Evolutionary conservation across 768 basidiomycete genomes (phyloP), one percentile per base, ranked within the genome.

Genomic region (Russula dissimulans): DNA sequence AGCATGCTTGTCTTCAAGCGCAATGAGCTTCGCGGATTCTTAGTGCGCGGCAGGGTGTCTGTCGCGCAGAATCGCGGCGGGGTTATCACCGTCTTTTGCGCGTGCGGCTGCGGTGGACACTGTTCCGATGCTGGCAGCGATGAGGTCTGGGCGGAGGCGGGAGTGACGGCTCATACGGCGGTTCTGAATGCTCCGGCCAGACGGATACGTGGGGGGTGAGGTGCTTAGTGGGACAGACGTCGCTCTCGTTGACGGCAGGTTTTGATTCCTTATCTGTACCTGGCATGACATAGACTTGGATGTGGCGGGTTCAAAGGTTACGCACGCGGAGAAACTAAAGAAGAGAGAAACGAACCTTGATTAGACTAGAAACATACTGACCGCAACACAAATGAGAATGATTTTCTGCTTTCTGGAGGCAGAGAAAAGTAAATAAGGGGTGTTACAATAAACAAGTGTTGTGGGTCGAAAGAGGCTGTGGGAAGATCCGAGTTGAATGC

Each of bases 101-200:
- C 56, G 51, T 0, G 56, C 55, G 7, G 31, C 53, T 6, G 79
- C 71, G 9, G 80, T 75, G 14, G 76, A 81, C 72, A 86, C 89
- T 22, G 85, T 83, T 60, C 76, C 76, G n/a, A 92, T 74, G 51
- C 79, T 79, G 5, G 74, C 76, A 0, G 89, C 83, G 52, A 94
- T 86, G 49, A 92, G 78, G 70, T 93, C 91, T 0, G 89, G 87
- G 22, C 88, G 74, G 46, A 87, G 76, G 29, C 87, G 79, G 22
- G 90, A 92, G 71, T 87, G 72, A 70, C 36, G 79, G 45, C 0
- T 36, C 26, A 4, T 64, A 62, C 12, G 62, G 62, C 2, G 43
- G 49, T 4, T 63, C 55, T 18, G 60, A 26, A 4, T n/a, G 60
- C 14, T 41, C 31, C 5, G 54, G 48, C 1, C 36, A 34, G 15